Base-by-base conservation (phyloP, 2,329 filamentous ascomycete species). In the Ramularia collo-cygni region DNA sequence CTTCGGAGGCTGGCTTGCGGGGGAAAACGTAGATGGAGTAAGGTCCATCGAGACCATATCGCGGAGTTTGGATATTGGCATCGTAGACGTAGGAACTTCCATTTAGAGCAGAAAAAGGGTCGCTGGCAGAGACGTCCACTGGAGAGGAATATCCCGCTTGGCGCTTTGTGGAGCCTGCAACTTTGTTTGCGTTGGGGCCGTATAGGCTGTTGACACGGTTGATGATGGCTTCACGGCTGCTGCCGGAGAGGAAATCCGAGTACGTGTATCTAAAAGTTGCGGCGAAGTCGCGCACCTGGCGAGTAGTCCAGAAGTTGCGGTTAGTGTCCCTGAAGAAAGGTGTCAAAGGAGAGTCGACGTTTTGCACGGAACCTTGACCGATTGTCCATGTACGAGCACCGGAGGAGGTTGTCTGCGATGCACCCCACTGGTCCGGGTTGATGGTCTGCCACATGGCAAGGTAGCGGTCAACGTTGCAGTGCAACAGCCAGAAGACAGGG, bases 401-500 rank as follows among this genome's bases (percentile, higher is more conserved):
- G 32, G 64, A 64, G 37, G 38, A 47, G 44, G 16, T 44, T 3
- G 65, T 51, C 44, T 76, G 72, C 1, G 79, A 72, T n/a, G 69
- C 64, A 8, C 86, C 74, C 65, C 79, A 90, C 19, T 74, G 75
- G 16, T 76, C 65, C 0, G 83, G 82, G 51, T 92, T 75, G 14
- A 90, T 62, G 1, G 73, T 69, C 64, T 92, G 85, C 84, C 84
- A 93, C 48, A 93, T 73, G 17, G 85, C 77, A 48, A 87, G 77
- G 26, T 85, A 62, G 4, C 86, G 77, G 56, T 93, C 86, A 7
- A 86, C 74, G 61, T 84, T 88, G 50, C 39, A 40, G 54, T 90
- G 85, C 54, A 90, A 84, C 5, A 90, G 64, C 63, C 81, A 85
- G 63, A 90, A 89, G 12, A 85, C 65, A 0, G 86, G 85, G 55